Base-by-base conservation (phyloP, 345 rosid species). In the Rhodamnia argentea region DNA sequence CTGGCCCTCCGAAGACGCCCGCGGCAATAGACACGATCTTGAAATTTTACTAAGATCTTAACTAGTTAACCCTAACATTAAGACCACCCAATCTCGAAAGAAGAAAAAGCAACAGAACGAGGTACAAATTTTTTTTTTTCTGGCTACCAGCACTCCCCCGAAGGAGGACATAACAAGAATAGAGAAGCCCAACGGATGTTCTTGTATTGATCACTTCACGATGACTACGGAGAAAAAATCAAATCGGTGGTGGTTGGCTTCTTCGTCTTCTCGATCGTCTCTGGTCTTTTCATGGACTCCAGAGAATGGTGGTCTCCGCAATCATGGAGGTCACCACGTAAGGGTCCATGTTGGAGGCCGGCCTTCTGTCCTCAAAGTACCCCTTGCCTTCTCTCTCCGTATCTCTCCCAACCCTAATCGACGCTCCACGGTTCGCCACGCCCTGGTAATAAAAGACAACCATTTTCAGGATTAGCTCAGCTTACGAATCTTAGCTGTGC, bases 331-430 rank as follows among this genome's bases (percentile, higher is more conserved):
- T 89, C 32, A 90, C 91, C n/a, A 89, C 88, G 60, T 90, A 90
- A 26, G 92, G 92, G 86, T 90, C 92, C 92, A 90, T 90, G 85
- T 89, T 90, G 5, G 92, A 90, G 29, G 91, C 87, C 29, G 91
- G 92, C 89, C 92, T 89, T 62, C 91, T 57, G 83, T 90, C 92
- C 84, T 90, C 91, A 51, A 89, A 90, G 85, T 90, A 90, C 23
- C 92, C 91, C 84, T 89, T 87, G 44, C 90, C 90, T 3, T 85
- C 85, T 81, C 85, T 88, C 88, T 90, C 92, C 0, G 92, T 90
- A 13, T 90, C 92, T 18, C 92, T 87, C 47, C 92, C 92, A 20
- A 89, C 89, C 13, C 92, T 86, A 24, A 90, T 53, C 0, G 90
- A 90, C 6, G 89, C 92, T 47, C 92, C 92, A 44, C 92, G 87